Base-by-base conservation (phyloP, 495 filamentous ascomycete genomes). In the Xylaria intraflava region DNA sequence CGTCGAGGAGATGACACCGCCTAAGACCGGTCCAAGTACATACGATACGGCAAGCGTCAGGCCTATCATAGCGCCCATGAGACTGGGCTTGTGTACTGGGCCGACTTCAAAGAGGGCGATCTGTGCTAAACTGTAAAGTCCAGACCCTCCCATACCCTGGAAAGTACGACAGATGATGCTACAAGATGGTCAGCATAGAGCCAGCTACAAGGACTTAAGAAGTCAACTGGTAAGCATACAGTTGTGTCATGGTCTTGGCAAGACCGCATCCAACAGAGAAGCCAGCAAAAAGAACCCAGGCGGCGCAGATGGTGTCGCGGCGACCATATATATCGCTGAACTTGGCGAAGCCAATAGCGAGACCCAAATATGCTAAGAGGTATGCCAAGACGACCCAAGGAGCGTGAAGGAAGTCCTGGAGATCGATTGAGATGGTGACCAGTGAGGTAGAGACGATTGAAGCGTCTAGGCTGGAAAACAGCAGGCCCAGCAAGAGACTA, bases 381-480 rank as follows among this genome's bases (percentile, higher is more conserved):
- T 85, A 87, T 3, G 72, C 71, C 12, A 81, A 73, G 8, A 85
- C 67, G 10, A 83, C 65, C 83, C 83, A 87, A 16, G 75, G 74
- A 3, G 68, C 70, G 51, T 81, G 69, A 17, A 74, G 64, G 50
- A 80, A 80, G 33, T 80, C 72, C 6, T 74, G 55, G 19, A 85
- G 60, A 20, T 77, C 75, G 39, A 76, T 69, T 2, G 77, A 79
- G 44, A 86, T 83, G 10, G 74, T 74, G 14, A 84, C 74, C 6
- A 86, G 71, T 2, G 83, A 77, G 0, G 83, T 85, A 35, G 80
- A 79, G 12, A 85, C 78, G 44, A 85, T 84, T 0, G 82, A 80
- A n/a, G 77, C 76, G 50, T 86, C 83, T 10, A 85, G 59, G 46
- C 77, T 81, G 12, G 78, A 78, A 20, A 86, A 77, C 24, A 84